A percentile compares a stretch with the other conserved stretches of the same genome.
Conservation (phyloP, 2,329 filamentous ascomycete species). For the Alternaria ethzedia region DNA sequence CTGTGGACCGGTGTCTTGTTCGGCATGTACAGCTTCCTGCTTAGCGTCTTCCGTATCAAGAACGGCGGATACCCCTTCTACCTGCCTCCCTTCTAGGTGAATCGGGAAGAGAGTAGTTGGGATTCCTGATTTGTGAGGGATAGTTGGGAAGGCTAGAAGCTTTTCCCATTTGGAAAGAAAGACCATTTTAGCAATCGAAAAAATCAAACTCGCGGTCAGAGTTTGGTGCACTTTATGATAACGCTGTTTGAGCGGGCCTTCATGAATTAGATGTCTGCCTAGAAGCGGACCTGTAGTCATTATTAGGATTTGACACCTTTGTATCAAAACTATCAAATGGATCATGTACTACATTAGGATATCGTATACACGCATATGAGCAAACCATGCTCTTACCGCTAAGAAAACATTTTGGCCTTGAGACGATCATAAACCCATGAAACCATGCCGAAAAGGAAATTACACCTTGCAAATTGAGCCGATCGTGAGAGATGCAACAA, state of each 20-base stretch:
- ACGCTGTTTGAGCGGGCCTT: not conserved
- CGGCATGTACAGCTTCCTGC: constrained; percentile 87
- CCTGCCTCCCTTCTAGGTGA: constrained; percentile 78
- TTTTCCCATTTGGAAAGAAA: not conserved
- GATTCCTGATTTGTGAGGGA: not conserved
- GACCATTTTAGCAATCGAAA: not conserved
- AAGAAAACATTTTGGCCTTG: not conserved
- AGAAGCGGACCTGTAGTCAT: not conserved
- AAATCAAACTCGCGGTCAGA: not conserved
- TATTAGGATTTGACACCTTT: not conserved
- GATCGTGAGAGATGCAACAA: not conserved
- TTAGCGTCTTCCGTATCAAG: constrained; percentile 93
- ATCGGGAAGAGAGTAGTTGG: not conserved
- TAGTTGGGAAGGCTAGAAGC: not conserved
- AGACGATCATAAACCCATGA: not conserved
- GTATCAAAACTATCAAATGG: not conserved
- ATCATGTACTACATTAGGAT: not conserved
- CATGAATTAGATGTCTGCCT: not conserved
- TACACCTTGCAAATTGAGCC: not conserved
- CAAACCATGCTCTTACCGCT: not conserved
- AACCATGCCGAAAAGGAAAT: not conserved
- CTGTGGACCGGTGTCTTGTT: constrained; percentile 80
- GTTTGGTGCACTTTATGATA: not conserved
- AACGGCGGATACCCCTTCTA: constrained; percentile 95
- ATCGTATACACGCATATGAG: not conserved